Evolutionary conservation across 345 rosid genomes (phyloP).

Genomic region (Aethionema arabicum): DNA sequence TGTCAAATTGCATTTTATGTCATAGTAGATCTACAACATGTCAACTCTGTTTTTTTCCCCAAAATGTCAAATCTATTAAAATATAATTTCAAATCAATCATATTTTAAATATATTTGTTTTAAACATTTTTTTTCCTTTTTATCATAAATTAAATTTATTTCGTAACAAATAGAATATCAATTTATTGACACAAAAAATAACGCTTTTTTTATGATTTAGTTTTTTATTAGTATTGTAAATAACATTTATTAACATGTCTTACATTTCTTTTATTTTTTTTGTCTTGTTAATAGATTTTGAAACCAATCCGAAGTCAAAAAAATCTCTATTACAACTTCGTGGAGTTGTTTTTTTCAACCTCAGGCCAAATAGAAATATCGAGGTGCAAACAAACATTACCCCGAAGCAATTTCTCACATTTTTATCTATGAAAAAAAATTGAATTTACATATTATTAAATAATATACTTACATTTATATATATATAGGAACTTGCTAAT

Average conservation of each 20-base stretch:
- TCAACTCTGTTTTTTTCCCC: too few species aligned
- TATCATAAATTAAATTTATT: too few species aligned
- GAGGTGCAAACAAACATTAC: constrained; percentile 50
- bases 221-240: background rate
- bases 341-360: constrained; percentile 45
- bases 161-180: too few species aligned
- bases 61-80: too few species aligned
- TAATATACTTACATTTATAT: too few species aligned
- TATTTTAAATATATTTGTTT: too few species aligned
- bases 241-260: background rate
- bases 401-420: constrained; percentile 28
- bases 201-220: too few species aligned
- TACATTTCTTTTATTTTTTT: background rate
- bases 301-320: constrained; percentile 10
- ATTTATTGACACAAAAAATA: too few species aligned
- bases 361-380: constrained; percentile 49
- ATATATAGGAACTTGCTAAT: constrained; percentile 40
- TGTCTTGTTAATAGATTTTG: constrained; percentile 21
- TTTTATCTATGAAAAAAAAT: background rate
- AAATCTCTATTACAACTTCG: constrained; percentile 38
- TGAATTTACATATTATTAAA: background rate
- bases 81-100: too few species aligned
- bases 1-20: too few species aligned
- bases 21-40: too few species aligned
- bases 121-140: too few species aligned